phyloP scores from a whole-genome alignment of 345 rosid species.

The Euphorbia tirucalli region DNA sequence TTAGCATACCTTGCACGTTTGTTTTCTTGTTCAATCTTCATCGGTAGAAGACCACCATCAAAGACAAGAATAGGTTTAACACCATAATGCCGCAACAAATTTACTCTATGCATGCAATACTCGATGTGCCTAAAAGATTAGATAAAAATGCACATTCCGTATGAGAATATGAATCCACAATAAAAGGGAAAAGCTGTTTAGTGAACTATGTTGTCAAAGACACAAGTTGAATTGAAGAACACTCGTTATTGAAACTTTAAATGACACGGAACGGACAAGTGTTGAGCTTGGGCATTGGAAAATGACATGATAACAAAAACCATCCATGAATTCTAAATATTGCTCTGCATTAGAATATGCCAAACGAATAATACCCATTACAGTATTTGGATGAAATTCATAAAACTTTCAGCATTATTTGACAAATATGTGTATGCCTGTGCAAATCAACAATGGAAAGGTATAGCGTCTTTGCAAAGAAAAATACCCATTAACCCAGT shows the following conservation, averaged over 20 bases:
- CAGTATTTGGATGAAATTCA: neutral
- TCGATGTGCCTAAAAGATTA: conserved; percentile 67
- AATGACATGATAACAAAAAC: neutral
- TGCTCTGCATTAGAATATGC: no score
- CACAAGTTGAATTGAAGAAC: neutral
- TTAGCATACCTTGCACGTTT: conserved; percentile 77
- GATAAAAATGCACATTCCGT: neutral
- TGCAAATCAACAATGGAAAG: neutral
- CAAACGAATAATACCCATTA: neutral
- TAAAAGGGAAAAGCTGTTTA: neutral
- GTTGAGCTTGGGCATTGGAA: neutral
- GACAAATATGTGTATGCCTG: neutral
- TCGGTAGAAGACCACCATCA: conserved; percentile 88
- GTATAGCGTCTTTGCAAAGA: neutral
- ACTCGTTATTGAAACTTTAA: neutral
- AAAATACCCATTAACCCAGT: neutral
- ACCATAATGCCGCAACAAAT: conserved; percentile 76
- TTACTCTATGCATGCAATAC: conserved; percentile 94
- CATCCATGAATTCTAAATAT: neutral
- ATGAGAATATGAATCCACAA: neutral
- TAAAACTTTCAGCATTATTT: neutral
- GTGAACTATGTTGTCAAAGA: neutral
- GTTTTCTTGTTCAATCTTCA: conserved; percentile 97
- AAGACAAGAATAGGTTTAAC: conserved; percentile 85
- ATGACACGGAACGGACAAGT: no score